Conservation (phyloP, 441 rosid species). For the Hura crepitans region DNA sequence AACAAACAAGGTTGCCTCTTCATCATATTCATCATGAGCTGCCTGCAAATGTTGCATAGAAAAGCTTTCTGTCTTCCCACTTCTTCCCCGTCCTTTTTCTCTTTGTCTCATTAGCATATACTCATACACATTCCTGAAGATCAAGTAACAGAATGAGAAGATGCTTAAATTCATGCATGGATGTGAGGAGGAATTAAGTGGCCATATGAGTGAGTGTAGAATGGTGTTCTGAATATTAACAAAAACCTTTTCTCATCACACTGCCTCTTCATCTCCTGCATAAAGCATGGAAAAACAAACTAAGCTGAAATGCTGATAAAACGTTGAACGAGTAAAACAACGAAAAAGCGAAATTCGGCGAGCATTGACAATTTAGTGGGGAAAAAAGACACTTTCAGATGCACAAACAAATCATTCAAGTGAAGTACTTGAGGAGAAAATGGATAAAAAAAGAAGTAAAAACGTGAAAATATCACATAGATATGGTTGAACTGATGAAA, state of each 20-base stretch:
- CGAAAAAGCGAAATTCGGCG: no score
- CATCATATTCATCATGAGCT: conserved; percentile 70
- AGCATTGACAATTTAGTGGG: no score
- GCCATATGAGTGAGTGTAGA: conserved; percentile 1
- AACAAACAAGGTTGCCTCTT: conserved; percentile 74
- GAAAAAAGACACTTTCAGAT: no score
- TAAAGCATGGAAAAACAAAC: conserved; percentile 19
- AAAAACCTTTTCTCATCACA: conserved; percentile 91
- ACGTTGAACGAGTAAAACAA: no score
- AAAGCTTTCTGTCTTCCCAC: conserved; percentile 60
- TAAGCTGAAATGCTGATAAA: conserved; percentile 15
- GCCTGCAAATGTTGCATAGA: conserved; percentile 59
- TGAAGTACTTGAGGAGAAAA: conserved; percentile 8
- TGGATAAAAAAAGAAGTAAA: background rate
- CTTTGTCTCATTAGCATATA: conserved; percentile 58
- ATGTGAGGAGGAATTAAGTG: background rate
- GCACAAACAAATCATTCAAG: background rate
- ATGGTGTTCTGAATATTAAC: conserved; percentile 21
- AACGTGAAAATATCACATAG: background rate
- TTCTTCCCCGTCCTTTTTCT: conserved; percentile 62
- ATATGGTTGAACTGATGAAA: background rate
- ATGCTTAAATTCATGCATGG: conserved; percentile 21
- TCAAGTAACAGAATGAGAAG: conserved; percentile 28
- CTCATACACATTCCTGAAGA: conserved; percentile 58
- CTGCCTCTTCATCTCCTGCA: conserved; percentile 96